Evolutionary conservation across 1,284 basidiomycete species (phyloP).

Genomic region (Volvariella surrecta): DNA sequence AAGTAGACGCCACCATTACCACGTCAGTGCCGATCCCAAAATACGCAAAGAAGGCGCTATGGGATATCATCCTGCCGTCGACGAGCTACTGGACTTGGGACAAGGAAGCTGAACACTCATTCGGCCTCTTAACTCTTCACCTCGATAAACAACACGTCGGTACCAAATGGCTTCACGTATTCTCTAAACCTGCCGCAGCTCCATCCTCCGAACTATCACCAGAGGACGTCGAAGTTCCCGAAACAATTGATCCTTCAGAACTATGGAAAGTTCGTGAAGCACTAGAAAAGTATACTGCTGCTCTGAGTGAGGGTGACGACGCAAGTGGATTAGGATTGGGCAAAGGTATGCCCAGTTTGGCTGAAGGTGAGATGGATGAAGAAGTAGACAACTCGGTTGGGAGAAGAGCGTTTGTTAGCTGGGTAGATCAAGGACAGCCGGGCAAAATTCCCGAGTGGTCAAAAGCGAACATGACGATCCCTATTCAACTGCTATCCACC

Average conservation of each 20-base stretch:
- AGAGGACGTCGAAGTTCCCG: constrained; percentile 71
- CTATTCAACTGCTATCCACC: constrained; percentile 51
- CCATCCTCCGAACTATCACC: constrained; percentile 18
- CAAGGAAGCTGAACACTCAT: constrained; percentile 54
- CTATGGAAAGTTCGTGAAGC: constrained; percentile 72
- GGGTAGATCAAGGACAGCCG: constrained; percentile 29
- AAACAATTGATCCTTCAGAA: constrained; percentile 83
- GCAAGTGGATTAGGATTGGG: constrained; percentile 52
- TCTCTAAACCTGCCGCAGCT: constrained; percentile 37
- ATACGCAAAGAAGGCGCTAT: constrained; percentile 60
- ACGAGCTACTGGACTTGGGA: constrained; percentile 89
- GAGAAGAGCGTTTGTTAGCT: constrained; percentile 47
- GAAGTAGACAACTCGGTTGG: constrained; percentile 73
- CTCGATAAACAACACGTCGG: constrained; percentile 77
- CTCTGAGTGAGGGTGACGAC: constrained; percentile 48
- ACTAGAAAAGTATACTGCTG: constrained; percentile 77
- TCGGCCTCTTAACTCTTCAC: constrained; percentile 72
- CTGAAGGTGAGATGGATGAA: constrained; percentile 78
- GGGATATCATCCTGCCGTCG: constrained; percentile 65
- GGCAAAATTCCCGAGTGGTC: constrained; percentile 36
- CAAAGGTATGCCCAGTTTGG: constrained; percentile 63
- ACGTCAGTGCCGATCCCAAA: constrained; percentile 38
- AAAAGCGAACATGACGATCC: constrained; percentile 25
- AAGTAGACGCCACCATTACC: constrained; percentile 33
- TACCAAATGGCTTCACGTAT: constrained; percentile 82